Evolutionary conservation across 1,139 yeast genomes (phyloP).

Genomic region (Starmera stellimalicola): DNA sequence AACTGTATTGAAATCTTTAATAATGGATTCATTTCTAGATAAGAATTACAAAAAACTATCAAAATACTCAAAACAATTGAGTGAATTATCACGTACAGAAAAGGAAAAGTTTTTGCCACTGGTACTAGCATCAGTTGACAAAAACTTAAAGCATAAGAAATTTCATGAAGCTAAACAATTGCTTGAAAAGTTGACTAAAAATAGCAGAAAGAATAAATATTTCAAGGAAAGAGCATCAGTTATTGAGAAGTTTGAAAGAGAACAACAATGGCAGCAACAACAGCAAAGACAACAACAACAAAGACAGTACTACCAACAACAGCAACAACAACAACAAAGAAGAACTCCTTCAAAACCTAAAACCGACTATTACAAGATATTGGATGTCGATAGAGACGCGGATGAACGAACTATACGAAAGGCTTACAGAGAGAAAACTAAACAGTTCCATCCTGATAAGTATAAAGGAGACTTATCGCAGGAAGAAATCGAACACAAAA

Average conservation of each 20-base stretch:
- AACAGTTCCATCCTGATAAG: conserved; percentile 88
- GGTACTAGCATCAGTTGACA: conserved; percentile 12
- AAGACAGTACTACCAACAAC: conserved; percentile 37
- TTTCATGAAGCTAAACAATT: conserved; percentile 11
- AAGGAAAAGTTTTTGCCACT: conserved; percentile 12
- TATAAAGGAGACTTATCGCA: conserved; percentile 56
- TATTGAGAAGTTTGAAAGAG: conserved; percentile 32
- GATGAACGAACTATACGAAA: conserved; percentile 66
- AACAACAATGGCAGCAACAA: conserved; percentile 33
- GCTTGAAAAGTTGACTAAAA: conserved; percentile 11
- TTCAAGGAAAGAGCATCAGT: conserved; percentile 6
- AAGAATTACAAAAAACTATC: conserved; percentile 10
- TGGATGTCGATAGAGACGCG: conserved; percentile 63
- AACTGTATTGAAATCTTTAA: conserved; percentile 7
- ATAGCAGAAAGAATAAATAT: conserved; percentile 11
- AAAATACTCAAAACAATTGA: conserved; percentile 1
- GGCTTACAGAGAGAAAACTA: conserved; percentile 72
- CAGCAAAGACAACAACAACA: conserved; percentile 46
- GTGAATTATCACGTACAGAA: conserved; percentile 3
- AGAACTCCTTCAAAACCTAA: conserved; percentile 31
- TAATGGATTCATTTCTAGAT: conserved; percentile 8
- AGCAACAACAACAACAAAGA: conserved; percentile 33
- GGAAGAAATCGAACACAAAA: conserved; percentile 71
- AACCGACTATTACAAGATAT: conserved; percentile 73
- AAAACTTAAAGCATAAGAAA: conserved; percentile 11